Evolutionary conservation across 306 rosid species (phyloP).

Genomic region (Castanea sativa): DNA sequence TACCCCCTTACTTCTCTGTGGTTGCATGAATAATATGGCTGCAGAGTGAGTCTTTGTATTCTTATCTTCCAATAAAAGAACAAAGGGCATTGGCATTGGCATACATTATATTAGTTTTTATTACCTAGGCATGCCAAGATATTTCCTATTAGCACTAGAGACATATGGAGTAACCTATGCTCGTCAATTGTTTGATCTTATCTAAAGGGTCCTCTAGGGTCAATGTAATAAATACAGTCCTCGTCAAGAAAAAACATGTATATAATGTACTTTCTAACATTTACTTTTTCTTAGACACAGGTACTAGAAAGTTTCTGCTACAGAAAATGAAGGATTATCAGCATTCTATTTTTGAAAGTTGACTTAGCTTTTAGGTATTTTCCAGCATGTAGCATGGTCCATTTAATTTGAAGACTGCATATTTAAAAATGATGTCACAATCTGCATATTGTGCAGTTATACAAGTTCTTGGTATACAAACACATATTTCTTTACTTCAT

Average conservation of each 20-base stretch:
- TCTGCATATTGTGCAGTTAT: not conserved
- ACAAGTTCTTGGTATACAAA: not conserved
- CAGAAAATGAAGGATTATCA: too few species aligned
- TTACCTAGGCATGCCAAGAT: not conserved
- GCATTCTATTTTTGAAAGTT: not conserved
- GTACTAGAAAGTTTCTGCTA: too few species aligned
- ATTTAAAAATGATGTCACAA: not conserved
- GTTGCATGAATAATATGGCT: not conserved
- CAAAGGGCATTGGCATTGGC: not conserved
- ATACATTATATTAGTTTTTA: not conserved
- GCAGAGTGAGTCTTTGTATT: not conserved
- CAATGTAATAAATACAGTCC: too few species aligned
- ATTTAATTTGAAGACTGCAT: not conserved
- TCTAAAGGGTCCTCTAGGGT: too few species aligned
- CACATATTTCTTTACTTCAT: not conserved
- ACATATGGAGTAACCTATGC: too few species aligned
- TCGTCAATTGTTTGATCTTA: too few species aligned
- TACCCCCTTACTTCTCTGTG: not conserved
- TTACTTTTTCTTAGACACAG: not conserved
- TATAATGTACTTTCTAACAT: not conserved
- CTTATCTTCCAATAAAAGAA: not conserved
- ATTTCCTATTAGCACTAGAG: not conserved
- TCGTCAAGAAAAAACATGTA: too few species aligned
- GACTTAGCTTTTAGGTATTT: not conserved
- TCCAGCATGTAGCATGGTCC: not conserved